These are phyloP conservation scores for Pachysolen tannophilus DNA, from an alignment of 805 yeast species.

Conservation along the genomic window DNA sequence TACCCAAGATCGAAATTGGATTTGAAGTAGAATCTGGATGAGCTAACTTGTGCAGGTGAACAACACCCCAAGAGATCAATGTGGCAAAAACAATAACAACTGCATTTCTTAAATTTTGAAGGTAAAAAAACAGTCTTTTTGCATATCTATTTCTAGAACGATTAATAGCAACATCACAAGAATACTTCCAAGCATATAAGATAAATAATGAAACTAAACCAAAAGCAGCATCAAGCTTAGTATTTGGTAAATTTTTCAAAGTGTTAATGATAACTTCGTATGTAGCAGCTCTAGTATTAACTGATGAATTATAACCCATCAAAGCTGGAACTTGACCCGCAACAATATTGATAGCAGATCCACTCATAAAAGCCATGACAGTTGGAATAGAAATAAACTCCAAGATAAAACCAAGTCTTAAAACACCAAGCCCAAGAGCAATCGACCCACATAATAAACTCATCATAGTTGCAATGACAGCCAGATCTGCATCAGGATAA, in stretches of 20 bases:
- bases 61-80: slow-evolving; percentile 71
- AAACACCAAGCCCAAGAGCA: slow-evolving; percentile 72
- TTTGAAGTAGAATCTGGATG: slow-evolving; percentile 34
- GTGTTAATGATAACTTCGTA: slow-evolving; percentile 64
- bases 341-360: slow-evolving; percentile 80
- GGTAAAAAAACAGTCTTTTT: slow-evolving; percentile 55
- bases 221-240: slow-evolving; percentile 80
- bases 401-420: slow-evolving; percentile 80
- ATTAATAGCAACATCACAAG: slow-evolving; percentile 51
- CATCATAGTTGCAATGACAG: slow-evolving; percentile 72
- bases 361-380: slow-evolving; percentile 91
- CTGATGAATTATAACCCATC: slow-evolving; percentile 61
- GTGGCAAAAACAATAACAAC: slow-evolving; percentile 77
- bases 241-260: slow-evolving; percentile 59
- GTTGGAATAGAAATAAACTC: slow-evolving; percentile 90
- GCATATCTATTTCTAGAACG: slow-evolving; percentile 44
- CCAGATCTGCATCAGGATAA: slow-evolving; percentile 39
- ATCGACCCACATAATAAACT: slow-evolving; percentile 81
- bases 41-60: slow-evolving; percentile 26
- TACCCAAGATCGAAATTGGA: slow-evolving; percentile 55
- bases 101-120: slow-evolving; percentile 73
- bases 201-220: slow-evolving; percentile 70
- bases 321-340: slow-evolving; percentile 82
- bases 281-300: slow-evolving; percentile 68
- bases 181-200: slow-evolving; percentile 65